phyloP scores from a whole-genome alignment of 768 basidiomycete species.

The Tulasnella sp. region DNA sequence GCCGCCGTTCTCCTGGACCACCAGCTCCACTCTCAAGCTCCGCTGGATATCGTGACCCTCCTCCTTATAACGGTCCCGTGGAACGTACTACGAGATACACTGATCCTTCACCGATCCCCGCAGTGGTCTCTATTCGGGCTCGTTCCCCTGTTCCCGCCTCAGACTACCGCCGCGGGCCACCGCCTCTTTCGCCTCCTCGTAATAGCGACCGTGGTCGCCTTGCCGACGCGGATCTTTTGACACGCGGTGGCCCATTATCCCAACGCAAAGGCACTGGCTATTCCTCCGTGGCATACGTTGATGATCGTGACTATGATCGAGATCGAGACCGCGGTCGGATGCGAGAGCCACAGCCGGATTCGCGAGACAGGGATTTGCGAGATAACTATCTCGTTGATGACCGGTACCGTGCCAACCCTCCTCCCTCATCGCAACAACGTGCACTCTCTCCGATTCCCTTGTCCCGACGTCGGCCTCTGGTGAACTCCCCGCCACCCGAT shows the following conservation, averaged over 20 bases:
- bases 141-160: slow-evolving; percentile 1
- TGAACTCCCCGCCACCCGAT: not conserved
- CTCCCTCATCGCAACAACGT: not conserved
- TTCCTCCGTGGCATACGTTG: not conserved
- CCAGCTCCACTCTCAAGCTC: not conserved
- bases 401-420: not conserved
- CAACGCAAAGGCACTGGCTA: not conserved
- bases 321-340: not conserved
- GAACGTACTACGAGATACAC: not conserved
- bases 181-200: not conserved
- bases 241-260: not conserved
- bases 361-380: too few relatives aligned
- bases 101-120: not conserved
- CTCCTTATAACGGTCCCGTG: not conserved
- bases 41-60: slow-evolving; percentile 4
- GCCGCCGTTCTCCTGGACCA: not conserved
- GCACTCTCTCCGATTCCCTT: not conserved
- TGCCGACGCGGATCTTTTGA: not conserved
- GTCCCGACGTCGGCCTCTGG: not conserved
- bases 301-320: not conserved
- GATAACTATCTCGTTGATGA: too few relatives aligned
- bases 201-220: slow-evolving; percentile 1
- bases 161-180: slow-evolving; percentile 1
- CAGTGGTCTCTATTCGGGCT: not conserved
- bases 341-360: too few relatives aligned